Evolutionary conservation across 2,329 filamentous ascomycete species (phyloP), one percentile per base, ranked within the genome.

Genomic region (Orbilia quercus): DNA sequence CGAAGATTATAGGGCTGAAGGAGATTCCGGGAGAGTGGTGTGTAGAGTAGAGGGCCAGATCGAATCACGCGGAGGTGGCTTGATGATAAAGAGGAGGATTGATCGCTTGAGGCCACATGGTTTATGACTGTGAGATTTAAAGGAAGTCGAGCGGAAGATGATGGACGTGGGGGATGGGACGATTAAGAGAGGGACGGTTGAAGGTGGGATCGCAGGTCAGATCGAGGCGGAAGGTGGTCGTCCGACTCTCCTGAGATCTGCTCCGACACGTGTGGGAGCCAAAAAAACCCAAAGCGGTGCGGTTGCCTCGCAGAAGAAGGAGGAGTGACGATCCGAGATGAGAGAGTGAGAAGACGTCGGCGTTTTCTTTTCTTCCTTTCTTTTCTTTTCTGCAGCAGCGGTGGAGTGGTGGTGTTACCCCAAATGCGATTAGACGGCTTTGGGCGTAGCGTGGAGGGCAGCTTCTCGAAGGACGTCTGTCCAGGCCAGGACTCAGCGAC

Each of bases 161-260:
- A n/a, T 28, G 34, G 47, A 14, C 16, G 59, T 36, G 60, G 47
- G 44, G 53, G 48, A 63, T 50, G 50, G 38, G 40, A 34, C 53
- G 55, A 48, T 55, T 55, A 53, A 60, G 54, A 64, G 60, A n/a
- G n/a, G n/a, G n/a, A n/a, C n/a, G n/a, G 45, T 22, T 25, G 7
- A 23, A 51, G 34, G n/a, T n/a, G n/a, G n/a, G n/a, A n/a, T n/a
- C n/a, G n/a, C n/a, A n/a, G n/a, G n/a, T n/a, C n/a, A n/a, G 57
- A 48, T 72, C 69, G 69, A 73, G 69, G 69, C 69, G 60, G 67
- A 73, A 73, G 60, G 54, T 62, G 60, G 69, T 73, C 69, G 69
- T 66, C 69, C 69, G 69, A 73, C 69, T 60, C 44, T 23, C 34
- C 40, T 51, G 34, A 48, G 57, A 53, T 51, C 59, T 11, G 53